Base-by-base conservation (phyloP, 1,139 yeast species). In the Pichia sp. region DNA sequence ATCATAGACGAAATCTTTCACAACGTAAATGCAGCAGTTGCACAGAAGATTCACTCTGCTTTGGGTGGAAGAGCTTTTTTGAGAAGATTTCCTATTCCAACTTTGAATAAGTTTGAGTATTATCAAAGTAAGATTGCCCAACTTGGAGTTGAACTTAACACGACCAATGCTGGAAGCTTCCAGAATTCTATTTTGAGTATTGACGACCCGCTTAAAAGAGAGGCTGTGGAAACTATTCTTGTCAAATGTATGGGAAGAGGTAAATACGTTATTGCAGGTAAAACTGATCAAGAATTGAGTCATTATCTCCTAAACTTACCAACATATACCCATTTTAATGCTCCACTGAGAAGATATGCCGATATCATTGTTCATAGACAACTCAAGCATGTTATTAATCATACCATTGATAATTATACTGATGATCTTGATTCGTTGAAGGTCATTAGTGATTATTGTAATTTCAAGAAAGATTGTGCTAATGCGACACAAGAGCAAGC, bases 401-500 rank as follows among this genome's bases (percentile, higher is more conserved):
- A 72, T 47, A 70, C 66, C 26, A 45, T 61, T 31, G 64, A 62
- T 10, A 63, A 63, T 10, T 75, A 74, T 59, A 64, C 65, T 16
- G 84, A 81, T 51, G 95, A 88, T 59, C 66, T 84, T 55, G 95
- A 88, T 49, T 75, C 90, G 0, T 75, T 92, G 63, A 86, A 87
- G 66, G 86, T 90, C 59, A 79, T 87, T 42, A 87, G 96, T 13
- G 97, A 93, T 64, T 90, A 90, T 69, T 92, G 97, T 72, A 90
- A 90, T 64, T 92, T 93, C 77, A 90, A 92, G 71, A 90, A 90
- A 70, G 98, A 93, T 67, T 92, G 97, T 70, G 95, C 98, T 1
- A 84, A 84, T 59, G 83, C 82, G 62, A 97, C 97, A 0, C 98
- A 93, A 72, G 96, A 90, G 63, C 99, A 93, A 71, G 93, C 97